Evolutionary conservation across 768 basidiomycete genomes (phyloP), one percentile per base, ranked within the genome.

Genomic region (Nidularia pulvinata): DNA sequence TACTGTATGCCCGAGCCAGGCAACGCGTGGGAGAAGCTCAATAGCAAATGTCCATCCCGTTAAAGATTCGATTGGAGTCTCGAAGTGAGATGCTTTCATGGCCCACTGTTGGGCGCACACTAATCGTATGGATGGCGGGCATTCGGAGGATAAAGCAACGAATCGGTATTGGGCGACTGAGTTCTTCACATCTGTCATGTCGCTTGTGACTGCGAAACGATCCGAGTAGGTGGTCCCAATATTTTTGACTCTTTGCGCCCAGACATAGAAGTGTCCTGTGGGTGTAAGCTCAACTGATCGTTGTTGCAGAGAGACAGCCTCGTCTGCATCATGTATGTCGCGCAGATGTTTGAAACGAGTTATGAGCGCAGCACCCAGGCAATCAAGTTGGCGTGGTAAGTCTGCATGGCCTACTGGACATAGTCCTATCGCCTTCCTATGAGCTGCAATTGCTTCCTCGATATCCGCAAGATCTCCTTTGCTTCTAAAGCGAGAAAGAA

Each of bases 401-500:
- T 42, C 39, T 4, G 37, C 25, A 45, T 52, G 55, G 5, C 51
- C 55, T 14, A 53, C 43, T 35, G 58, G 53, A 36, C 46, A 51
- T 6, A 51, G 39, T n/a, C 34, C 4, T 3, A 61, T 14, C 4
- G 50, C 56, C 34, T 55, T 39, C 35, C 57, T n/a, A 4, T 50
- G 36, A n/a, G 51, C 51, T 13, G 25, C 6, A n/a, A 61, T 54
- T 7, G 56, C 53, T 22, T 50, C 19, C 13, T 55, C 36, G 43
- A 61, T 52, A 48, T 61, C 56, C 49, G 6, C 25, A 16, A 54
- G 14, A 34, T 58, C 44, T n/a, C 56, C 56, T 9, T 46, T 46
- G 33, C 13, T 34, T 34, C 42, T n/a, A 49, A 57, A 59, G 13
- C 36, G 50, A 25, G 4, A 5, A 19, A 48, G n/a, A 11, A 53